Percentiles rank a stretch among this genome's conserved stretches.
phyloP scores from a whole-genome alignment of 2,329 filamentous ascomycete genomes.

The Fusarium acutatum region DNA sequence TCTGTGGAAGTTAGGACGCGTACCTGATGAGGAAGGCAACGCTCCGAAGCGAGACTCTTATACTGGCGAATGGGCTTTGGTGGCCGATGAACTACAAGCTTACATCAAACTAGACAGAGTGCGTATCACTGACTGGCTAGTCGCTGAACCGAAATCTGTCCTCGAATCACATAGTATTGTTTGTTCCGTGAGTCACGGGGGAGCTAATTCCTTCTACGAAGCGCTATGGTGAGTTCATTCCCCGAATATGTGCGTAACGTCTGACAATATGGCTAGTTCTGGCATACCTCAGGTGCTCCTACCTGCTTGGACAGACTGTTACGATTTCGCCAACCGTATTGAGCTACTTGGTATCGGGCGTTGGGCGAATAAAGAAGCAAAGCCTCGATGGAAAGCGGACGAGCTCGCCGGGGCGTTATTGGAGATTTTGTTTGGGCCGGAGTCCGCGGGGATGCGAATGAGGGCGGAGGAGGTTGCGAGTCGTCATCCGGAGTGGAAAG shows the following conservation, averaged over 20 bases:
- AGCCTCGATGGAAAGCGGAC: background rate
- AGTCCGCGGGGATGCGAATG: background rate
- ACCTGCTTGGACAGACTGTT: background rate
- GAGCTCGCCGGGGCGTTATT: background rate
- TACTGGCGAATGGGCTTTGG: background rate
- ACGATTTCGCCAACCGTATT: background rate
- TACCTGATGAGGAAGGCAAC: background rate
- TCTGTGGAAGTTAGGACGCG: background rate
- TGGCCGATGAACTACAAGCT: background rate
- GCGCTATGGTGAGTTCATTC: background rate
- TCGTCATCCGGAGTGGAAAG: background rate
- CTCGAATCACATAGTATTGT: background rate
- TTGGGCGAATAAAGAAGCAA: background rate
- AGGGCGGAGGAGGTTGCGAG: background rate
- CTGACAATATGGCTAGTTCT: background rate
- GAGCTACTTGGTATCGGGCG: background rate
- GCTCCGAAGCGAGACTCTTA: background rate
- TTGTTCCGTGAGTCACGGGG: background rate
- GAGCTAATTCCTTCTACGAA: background rate
- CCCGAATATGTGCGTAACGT: accelerated
- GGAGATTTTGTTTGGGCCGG: background rate
- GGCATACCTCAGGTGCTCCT: background rate
- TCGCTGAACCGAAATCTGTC: background rate
- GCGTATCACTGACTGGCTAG: background rate
- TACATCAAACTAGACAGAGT: background rate